A percentile compares a stretch with the other conserved stretches of the same genome.
Evolutionary conservation across 371 early-diverging fungal species (phyloP).

Genomic region (Haplosporangium sp.): DNA sequence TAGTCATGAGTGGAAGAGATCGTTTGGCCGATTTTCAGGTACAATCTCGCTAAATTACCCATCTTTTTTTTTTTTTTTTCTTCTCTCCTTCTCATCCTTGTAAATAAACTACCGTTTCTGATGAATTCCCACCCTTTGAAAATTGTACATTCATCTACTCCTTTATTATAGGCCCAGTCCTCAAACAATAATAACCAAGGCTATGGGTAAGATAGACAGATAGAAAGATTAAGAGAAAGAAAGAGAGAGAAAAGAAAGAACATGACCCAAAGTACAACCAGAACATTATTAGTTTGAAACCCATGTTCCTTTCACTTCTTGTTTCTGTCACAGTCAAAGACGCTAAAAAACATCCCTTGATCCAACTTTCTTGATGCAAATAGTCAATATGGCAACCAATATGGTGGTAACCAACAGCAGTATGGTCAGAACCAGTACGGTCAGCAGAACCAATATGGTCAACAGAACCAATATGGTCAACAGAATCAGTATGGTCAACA

Average conservation of each 20-base stretch:
- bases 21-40: conserved; percentile 37
- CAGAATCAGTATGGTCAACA: conserved; percentile 27
- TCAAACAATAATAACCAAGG: conserved; percentile 32
- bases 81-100: neutral
- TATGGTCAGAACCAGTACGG: conserved; percentile 2
- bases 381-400: conserved; percentile 14
- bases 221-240: too few relatives aligned
- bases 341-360: neutral
- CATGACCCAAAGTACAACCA: neutral
- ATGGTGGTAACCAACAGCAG: conserved; percentile 19
- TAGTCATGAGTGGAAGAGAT: conserved; percentile 38
- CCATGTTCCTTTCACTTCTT: neutral
- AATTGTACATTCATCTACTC: neutral
- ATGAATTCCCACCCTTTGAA: neutral
- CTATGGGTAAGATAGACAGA: conserved; percentile 32
- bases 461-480: neutral
- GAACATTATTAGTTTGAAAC: neutral
- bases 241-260: too few relatives aligned
- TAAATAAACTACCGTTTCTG: too few relatives aligned
- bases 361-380: neutral
- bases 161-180: conserved; percentile 30
- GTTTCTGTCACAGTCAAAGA: neutral
- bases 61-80: neutral
- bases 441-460: conserved; percentile 14
- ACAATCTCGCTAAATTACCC: too few relatives aligned